Evolutionary conservation across 1,139 yeast genomes (phyloP).

Genomic region (Hyphopichia wangnamkhiaoensis): DNA sequence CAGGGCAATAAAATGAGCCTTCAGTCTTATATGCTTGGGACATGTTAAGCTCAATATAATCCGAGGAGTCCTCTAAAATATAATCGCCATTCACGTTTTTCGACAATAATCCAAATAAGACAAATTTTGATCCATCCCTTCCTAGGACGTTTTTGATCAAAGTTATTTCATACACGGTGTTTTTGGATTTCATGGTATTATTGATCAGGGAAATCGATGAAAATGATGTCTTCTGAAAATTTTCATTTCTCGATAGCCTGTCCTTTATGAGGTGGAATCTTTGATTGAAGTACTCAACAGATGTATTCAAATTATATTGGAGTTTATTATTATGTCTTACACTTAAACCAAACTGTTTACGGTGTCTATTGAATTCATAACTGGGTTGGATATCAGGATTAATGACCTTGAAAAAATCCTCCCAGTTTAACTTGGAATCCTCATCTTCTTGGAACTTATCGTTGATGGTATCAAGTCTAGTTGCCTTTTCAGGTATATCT

Average conservation of each 20-base stretch:
- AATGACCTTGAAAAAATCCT: conserved; percentile 67
- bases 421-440: conserved; percentile 55
- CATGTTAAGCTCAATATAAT: conserved; percentile 70
- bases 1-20: conserved; percentile 74
- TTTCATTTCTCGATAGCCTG: conserved; percentile 72
- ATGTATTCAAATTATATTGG: conserved; percentile 19
- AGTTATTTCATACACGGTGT: conserved; percentile 57
- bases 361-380: conserved; percentile 61
- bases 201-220: conserved; percentile 40
- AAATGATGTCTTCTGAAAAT: conserved; percentile 57
- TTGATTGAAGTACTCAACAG: conserved; percentile 30
- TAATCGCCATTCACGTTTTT: conserved; percentile 66
- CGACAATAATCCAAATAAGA: conserved; percentile 74
- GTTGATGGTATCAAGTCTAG: conserved; percentile 32
- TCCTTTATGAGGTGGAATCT: conserved; percentile 67
- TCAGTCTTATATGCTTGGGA: conserved; percentile 63
- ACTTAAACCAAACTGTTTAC: conserved; percentile 60
- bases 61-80: conserved; percentile 81
- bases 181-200: conserved; percentile 21
- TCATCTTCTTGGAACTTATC: conserved; percentile 20
- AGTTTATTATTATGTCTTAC: conserved; percentile 15
- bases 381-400: conserved; percentile 68
- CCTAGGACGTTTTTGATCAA: conserved; percentile 83
- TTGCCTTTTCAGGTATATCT: conserved; percentile 17
- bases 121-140: conserved; percentile 72